Conservation (phyloP, 345 rosid species). For the Populus alba region DNA sequence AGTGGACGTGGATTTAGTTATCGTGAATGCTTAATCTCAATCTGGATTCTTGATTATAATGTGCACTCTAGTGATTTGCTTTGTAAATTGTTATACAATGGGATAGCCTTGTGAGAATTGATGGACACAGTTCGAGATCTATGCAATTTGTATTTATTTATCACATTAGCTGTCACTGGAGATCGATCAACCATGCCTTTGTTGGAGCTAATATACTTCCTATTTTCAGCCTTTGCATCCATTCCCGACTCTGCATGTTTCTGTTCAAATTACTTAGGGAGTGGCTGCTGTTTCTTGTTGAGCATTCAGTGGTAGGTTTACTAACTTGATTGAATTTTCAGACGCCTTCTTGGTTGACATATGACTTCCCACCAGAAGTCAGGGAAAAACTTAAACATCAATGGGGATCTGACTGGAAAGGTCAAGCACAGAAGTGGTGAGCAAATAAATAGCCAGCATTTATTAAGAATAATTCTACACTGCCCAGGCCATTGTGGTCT, state of each 20-base stretch:
- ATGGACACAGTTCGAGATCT: not conserved
- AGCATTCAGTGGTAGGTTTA: not conserved
- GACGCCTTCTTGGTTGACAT: constrained; percentile 84
- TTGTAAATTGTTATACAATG: not conserved
- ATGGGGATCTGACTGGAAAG: constrained; percentile 97
- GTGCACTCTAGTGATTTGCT: not conserved
- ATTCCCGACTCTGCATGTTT: not conserved
- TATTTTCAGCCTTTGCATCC: not conserved
- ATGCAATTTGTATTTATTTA: not conserved
- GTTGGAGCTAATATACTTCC: not conserved
- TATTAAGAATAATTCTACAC: not conserved
- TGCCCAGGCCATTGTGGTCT: not conserved
- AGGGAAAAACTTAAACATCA: constrained; percentile 72
- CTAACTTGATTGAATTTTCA: constrained; percentile 19
- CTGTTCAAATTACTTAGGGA: not conserved
- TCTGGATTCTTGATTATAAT: not conserved
- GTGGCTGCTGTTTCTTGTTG: not conserved
- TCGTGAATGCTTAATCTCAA: too few relatives aligned
- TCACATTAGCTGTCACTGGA: not conserved
- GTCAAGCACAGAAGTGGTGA: constrained; percentile 97
- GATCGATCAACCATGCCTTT: not conserved
- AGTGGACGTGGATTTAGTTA: not conserved
- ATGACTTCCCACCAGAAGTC: constrained; percentile 87
- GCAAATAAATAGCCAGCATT: constrained; percentile 21
- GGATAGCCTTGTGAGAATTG: not conserved